Percentiles rank a stretch among this genome's conserved stretches.
Evolutionary conservation across 1,284 basidiomycete species (phyloP).

Genomic region (Fomitopsis pinicola): DNA sequence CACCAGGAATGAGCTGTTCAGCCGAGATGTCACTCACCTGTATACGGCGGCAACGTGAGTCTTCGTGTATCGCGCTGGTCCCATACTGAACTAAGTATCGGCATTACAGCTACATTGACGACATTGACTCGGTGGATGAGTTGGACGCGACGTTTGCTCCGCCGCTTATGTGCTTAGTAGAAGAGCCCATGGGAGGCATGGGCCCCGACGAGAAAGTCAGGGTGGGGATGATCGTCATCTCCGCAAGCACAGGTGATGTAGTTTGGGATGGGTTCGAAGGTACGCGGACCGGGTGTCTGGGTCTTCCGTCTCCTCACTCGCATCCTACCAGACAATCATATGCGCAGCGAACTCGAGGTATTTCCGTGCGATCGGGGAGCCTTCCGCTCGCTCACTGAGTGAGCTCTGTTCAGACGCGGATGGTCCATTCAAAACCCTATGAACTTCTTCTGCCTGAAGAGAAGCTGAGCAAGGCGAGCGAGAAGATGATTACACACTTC

Average conservation of each 20-base stretch:
- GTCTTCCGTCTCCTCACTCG: background rate
- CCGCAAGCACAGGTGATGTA: conserved; percentile 87
- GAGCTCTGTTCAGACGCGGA: conserved; percentile 55
- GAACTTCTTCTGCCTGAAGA: conserved; percentile 71
- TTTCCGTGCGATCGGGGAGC: conserved; percentile 7
- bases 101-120: conserved; percentile 65
- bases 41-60: conserved; percentile 89
- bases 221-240: conserved; percentile 78
- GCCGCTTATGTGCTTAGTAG: conserved; percentile 70
- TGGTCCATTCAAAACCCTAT: conserved; percentile 80
- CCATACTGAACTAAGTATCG: background rate
- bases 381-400: background rate
- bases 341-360: conserved; percentile 87
- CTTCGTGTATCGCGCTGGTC: background rate
- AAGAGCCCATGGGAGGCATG: conserved; percentile 50
- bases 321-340: conserved; percentile 55
- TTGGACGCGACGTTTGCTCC: conserved; percentile 51
- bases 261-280: conserved; percentile 90
- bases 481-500: conserved; percentile 75
- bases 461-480: conserved; percentile 66
- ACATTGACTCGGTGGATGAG: conserved; percentile 65
- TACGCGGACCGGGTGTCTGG: conserved; percentile 19
- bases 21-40: conserved; percentile 74
- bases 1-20: conserved; percentile 80
- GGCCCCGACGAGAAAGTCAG: conserved; percentile 54